These are phyloP conservation scores for Citrus reticulata DNA, from an alignment of 345 rosid genomes.

Conservation along the genomic window DNA sequence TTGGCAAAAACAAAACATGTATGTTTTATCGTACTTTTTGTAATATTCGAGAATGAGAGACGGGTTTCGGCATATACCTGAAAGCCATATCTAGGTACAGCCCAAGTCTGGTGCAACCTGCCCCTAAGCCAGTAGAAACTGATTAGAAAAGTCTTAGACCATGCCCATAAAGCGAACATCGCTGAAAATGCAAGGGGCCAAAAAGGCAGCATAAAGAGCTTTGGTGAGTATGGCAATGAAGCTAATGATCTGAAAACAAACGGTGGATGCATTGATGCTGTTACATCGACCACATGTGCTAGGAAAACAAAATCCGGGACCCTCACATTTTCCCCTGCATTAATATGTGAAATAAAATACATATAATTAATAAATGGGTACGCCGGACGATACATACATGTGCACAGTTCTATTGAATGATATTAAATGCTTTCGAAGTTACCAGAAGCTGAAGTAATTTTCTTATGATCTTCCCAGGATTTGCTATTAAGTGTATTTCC, in stretches of 20 bases:
- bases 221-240: slow-evolving; percentile 49
- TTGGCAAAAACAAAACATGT: too few relatives aligned
- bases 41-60: neutral
- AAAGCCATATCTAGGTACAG: slow-evolving; percentile 81
- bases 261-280: slow-evolving; percentile 62
- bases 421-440: neutral
- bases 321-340: slow-evolving; percentile 41
- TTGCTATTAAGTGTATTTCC: slow-evolving; percentile 65
- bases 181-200: slow-evolving; percentile 44
- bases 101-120: slow-evolving; percentile 72
- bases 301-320: slow-evolving; percentile 92
- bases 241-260: slow-evolving; percentile 55
- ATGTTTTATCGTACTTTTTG: too few relatives aligned
- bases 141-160: slow-evolving; percentile 62
- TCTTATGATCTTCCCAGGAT: slow-evolving; percentile 72
- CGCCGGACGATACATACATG: too few relatives aligned
- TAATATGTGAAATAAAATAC: neutral
- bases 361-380: neutral
- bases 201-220: slow-evolving; percentile 38
- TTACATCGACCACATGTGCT: slow-evolving; percentile 81
- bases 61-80: slow-evolving; percentile 41
- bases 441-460: slow-evolving; percentile 51
- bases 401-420: neutral
- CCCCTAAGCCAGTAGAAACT: slow-evolving; percentile 67
- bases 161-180: slow-evolving; percentile 68